Percentiles rank a stretch among this genome's conserved stretches.
These are phyloP conservation scores for Aspergillus hortae DNA, from an alignment of 2,329 filamentous ascomycete genomes.

Conservation along the genomic window DNA sequence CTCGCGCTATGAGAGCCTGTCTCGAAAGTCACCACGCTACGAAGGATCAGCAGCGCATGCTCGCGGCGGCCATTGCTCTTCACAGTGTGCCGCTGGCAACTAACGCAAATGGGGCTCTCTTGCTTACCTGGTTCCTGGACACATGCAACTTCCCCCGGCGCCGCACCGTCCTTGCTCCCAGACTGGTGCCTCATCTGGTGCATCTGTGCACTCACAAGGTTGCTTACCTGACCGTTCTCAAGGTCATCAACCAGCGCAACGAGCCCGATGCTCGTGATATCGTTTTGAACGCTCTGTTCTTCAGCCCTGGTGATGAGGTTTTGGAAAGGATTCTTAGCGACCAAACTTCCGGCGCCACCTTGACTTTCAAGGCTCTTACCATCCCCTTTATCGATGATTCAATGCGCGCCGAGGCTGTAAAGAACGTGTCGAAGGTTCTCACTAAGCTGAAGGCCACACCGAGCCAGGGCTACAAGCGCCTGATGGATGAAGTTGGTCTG, in stretches of 20 bases:
- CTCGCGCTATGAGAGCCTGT: conserved; percentile 93
- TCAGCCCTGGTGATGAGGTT: conserved; percentile 78
- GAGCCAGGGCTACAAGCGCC: conserved; percentile 91
- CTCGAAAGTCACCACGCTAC: conserved; percentile 92
- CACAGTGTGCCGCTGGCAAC: conserved; percentile 96
- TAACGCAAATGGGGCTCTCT: conserved; percentile 88
- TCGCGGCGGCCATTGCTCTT: conserved; percentile 90
- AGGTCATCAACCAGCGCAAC: conserved; percentile 96
- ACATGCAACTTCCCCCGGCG: conserved; percentile 94
- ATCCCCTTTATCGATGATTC: conserved; percentile 95
- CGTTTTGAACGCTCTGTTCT: conserved; percentile 88
- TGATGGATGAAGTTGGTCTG: conserved; percentile 97
- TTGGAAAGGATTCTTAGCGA: conserved; percentile 89
- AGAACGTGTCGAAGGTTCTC: conserved; percentile 87
- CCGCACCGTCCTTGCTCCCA: conserved; percentile 84
- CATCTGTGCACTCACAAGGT: conserved; percentile 98
- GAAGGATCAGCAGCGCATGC: conserved; percentile 91
- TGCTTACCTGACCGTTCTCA: conserved; percentile 91
- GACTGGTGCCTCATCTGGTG: conserved; percentile 87
- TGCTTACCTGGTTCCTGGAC: conserved; percentile 96
- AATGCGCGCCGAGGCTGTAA: conserved; percentile 81
- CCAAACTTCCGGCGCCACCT: conserved; percentile 83
- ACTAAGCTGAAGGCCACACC: conserved; percentile 88
- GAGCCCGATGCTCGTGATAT: conserved; percentile 88
- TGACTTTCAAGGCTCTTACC: conserved; percentile 98